Conservation (phyloP, 768 basidiomycete species). For the Lactifluus volemus region DNA sequence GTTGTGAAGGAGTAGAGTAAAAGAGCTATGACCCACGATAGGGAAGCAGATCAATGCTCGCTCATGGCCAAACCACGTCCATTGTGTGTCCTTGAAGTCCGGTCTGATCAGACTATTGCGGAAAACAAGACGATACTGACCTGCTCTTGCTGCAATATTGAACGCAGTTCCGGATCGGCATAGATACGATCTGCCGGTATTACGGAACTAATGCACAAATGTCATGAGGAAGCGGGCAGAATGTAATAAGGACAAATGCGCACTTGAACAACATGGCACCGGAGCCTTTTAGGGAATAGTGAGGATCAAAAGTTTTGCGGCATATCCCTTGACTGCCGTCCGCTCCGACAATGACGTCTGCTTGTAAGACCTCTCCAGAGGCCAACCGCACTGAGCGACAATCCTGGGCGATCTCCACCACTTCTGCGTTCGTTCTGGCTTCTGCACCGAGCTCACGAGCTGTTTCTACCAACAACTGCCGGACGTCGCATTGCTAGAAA, state of each 20-base stretch:
- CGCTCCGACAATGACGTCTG: constrained; percentile 32
- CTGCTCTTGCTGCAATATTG: constrained; percentile 13
- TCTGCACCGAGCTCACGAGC: constrained; percentile 24
- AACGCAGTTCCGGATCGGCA: constrained; percentile 14
- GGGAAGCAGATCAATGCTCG: constrained; percentile 20
- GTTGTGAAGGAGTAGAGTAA: background rate
- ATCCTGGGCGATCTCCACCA: constrained; percentile 21
- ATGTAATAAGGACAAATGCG: constrained; percentile 5
- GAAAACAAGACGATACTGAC: background rate
- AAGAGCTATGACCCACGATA: background rate
- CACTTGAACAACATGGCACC: constrained; percentile 26
- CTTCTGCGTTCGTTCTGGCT: constrained; percentile 24
- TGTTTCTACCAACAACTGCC: constrained; percentile 26
- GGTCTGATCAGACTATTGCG: background rate
- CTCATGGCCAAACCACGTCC: constrained; percentile 19
- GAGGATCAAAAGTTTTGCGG: constrained; percentile 14
- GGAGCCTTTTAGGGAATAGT: constrained; percentile 13
- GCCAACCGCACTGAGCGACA: constrained; percentile 24
- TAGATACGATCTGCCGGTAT: constrained; percentile 13
- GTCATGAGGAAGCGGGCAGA: background rate
- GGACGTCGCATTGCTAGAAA: constrained; percentile 28
- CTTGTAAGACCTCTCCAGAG: constrained; percentile 26
- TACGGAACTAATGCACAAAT: constrained; percentile 5
- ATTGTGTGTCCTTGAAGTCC: constrained; percentile 7
- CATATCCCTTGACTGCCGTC: constrained; percentile 26